Evolutionary conservation across 2,329 filamentous ascomycete genomes (phyloP), one percentile per base, ranked within the genome.

Genomic region (Neofusicoccum parvum): DNA sequence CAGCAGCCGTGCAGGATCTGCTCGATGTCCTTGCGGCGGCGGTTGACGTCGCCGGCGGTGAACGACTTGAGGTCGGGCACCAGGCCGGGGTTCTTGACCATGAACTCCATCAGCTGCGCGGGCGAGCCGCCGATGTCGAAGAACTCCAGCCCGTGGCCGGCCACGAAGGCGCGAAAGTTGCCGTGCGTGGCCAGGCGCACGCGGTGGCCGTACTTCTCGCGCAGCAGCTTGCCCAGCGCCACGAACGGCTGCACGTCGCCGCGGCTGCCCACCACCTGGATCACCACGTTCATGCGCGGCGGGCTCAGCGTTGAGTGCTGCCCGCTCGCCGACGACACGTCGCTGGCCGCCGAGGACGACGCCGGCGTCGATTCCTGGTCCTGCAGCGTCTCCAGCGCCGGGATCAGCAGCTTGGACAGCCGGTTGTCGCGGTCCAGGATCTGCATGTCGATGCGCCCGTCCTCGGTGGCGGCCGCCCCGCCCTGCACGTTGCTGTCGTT

Each of bases 1-100:
- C 92, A 94, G 78, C 92, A 92, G 0, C 91, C 91, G 67, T 92
- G 84, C 71, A 94, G 92, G 89, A 94, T 94, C 68, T 90, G 88
- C 2, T 86, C 90, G 89, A 94, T 94, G 56, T 86, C 85, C 5
- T 85, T 83, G 45, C 92, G 81, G 34, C 90, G 81, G 27, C 83
- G 82, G 0, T 88, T 86, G 65, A 94, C 88, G 69, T 94, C 91
- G 3, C 91, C 91, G 1, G 88, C 86, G 68, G 86, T 88, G 65
- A 94, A 85, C 0, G 89, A 90, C 68, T 91, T 87, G 27, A 94
- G 79, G 1, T 85, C 90, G 0, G 92, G 91, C 1, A 95, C 90
- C 75, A 94, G 82, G 4, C 91, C 90, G 0, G 83, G 90, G 71
- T 94, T 93, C 79, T 92, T 92, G 39, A 94, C 90, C 92, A 95